These are phyloP conservation scores for Cutaneotrichosporon daszewskae DNA, from an alignment of 1,284 basidiomycete genomes.

Conservation along the genomic window DNA sequence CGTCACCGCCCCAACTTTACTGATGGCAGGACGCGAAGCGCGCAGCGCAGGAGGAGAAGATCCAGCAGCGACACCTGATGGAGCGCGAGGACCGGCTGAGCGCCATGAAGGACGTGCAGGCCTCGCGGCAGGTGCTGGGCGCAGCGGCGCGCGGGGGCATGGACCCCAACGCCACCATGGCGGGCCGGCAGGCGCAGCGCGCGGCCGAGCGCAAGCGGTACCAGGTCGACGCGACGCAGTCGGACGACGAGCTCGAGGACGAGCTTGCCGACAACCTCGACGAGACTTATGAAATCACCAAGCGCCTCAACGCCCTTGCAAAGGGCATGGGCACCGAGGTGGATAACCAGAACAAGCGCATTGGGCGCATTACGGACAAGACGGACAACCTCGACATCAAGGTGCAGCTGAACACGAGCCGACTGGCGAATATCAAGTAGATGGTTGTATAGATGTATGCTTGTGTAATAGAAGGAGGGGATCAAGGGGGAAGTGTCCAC, in stretches of 20 bases:
- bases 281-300: constrained; percentile 76
- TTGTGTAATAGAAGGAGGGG: too few relatives aligned
- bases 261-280: constrained; percentile 86
- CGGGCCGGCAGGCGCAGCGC: constrained; percentile 3
- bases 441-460: not conserved
- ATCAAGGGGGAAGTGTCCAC: too few relatives aligned
- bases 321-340: constrained; percentile 55
- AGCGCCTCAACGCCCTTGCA: constrained; percentile 76
- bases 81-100: constrained; percentile 81
- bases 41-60: constrained; percentile 79
- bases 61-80: constrained; percentile 80
- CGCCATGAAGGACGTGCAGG: constrained; percentile 75
- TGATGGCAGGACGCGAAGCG: constrained; percentile 66
- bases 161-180: not conserved
- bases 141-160: constrained; percentile 51
- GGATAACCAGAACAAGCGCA: constrained; percentile 42
- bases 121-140: constrained; percentile 80
- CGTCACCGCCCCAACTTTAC: constrained; percentile 9
- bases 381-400: constrained; percentile 47
- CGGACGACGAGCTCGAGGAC: constrained; percentile 81
- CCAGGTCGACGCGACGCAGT: constrained; percentile 90
- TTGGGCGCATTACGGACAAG: constrained; percentile 47
- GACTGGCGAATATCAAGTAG: constrained; percentile 43
- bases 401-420: constrained; percentile 46
- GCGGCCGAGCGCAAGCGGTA: constrained; percentile 53